Evolutionary conservation across 2,329 filamentous ascomycete genomes (phyloP).

Genomic region (Bipolaris oryzae): DNA sequence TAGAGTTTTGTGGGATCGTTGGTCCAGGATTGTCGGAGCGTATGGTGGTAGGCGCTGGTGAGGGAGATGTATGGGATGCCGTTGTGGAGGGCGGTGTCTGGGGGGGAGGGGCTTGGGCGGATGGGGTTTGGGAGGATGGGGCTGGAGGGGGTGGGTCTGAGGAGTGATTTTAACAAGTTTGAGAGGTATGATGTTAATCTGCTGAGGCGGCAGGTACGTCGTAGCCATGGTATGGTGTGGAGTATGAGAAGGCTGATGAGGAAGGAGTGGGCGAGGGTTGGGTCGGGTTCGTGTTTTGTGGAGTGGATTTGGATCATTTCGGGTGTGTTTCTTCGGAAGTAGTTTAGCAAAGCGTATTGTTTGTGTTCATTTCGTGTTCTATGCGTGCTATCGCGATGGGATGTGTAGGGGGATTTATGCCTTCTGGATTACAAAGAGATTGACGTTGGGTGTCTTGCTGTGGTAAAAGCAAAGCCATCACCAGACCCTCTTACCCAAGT

Average conservation of each 20-base stretch:
- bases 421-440: not conserved
- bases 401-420: not conserved
- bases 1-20: constrained; percentile 14
- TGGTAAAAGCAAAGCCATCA: not conserved
- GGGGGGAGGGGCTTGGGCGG: not conserved
- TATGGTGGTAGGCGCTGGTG: constrained; percentile 4
- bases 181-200: not conserved
- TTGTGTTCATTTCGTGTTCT: not conserved
- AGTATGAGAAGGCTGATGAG: not conserved
- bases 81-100: not conserved
- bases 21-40: constrained; percentile 7
- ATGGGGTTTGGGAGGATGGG: not conserved
- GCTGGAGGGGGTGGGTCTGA: not conserved
- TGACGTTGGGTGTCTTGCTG: not conserved
- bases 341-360: not conserved
- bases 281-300: not conserved
- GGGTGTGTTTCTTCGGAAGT: not conserved
- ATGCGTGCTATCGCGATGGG: not conserved
- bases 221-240: not conserved
- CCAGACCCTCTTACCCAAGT: not conserved
- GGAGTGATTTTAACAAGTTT: not conserved
- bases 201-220: not conserved
- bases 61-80: constrained; percentile 13
- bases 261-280: not conserved
- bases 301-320: not conserved